Conservation (phyloP, 148 eudicot species). For the Gaultheria prostrata region DNA sequence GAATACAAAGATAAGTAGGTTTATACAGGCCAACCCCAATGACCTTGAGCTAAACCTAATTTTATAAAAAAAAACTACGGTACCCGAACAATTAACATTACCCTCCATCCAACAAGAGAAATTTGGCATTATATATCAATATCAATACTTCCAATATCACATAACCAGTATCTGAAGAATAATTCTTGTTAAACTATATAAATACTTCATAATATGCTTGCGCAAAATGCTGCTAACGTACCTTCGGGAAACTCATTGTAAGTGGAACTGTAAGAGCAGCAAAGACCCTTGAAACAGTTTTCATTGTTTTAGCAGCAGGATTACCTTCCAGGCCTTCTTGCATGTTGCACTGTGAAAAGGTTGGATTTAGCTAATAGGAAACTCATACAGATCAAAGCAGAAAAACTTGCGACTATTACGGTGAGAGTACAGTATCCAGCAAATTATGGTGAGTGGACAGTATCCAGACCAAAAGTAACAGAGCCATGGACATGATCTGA, state of each 20-base stretch:
- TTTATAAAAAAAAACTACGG: too few relatives aligned
- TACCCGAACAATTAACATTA: neutral
- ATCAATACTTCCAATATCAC: neutral
- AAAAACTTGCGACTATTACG: neutral
- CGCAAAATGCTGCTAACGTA: slow-evolving; percentile 22
- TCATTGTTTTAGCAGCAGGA: slow-evolving; percentile 82
- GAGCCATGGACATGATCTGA: too few relatives aligned
- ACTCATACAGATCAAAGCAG: neutral
- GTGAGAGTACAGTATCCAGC: neutral
- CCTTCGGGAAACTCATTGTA: slow-evolving; percentile 84
- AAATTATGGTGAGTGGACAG: neutral
- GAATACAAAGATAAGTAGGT: too few relatives aligned
- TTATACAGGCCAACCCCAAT: too few relatives aligned
- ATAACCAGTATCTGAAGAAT: neutral
- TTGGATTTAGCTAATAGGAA: slow-evolving; percentile 11
- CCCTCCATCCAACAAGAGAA: neutral
- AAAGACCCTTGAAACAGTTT: slow-evolving; percentile 75
- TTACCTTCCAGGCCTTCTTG: slow-evolving; percentile 98
- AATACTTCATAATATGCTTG: neutral
- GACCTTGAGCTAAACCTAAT: too few relatives aligned
- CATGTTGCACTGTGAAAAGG: slow-evolving; percentile 62
- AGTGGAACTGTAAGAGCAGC: slow-evolving; percentile 77
- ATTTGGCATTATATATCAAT: neutral
- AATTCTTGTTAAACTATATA: neutral
- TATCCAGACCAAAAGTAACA: neutral